phyloP scores from a whole-genome alignment of 2,329 filamentous ascomycete genomes.

The Sporothrix schenckii region DNA sequence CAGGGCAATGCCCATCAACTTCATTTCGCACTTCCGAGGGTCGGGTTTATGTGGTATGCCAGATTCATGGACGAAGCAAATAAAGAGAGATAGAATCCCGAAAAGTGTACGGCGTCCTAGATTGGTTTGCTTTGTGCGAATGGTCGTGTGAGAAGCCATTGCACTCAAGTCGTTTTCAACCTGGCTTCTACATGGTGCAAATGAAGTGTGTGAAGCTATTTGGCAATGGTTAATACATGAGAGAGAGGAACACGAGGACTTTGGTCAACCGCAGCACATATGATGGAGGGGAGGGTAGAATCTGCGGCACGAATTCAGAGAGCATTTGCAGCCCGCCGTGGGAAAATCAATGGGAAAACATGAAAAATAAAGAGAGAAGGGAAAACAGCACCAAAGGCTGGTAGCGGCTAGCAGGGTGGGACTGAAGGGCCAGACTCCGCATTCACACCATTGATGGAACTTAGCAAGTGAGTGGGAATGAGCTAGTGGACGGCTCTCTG shows the following conservation, averaged over 20 bases:
- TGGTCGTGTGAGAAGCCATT: constrained; percentile 1
- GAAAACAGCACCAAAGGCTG: neutral
- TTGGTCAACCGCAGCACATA: neutral
- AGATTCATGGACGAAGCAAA: no score
- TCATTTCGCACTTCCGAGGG: no score
- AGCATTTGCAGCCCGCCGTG: no score
- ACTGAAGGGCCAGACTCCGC: constrained; percentile 10
- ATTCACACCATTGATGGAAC: constrained; percentile 20
- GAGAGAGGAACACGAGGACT: neutral
- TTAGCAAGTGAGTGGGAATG: neutral
- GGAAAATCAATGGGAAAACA: neutral
- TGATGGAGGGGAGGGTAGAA: neutral
- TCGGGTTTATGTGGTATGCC: no score
- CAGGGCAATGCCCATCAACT: neutral
- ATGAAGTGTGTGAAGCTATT: neutral
- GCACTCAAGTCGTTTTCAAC: neutral
- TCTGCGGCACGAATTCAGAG: no score
- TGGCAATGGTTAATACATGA: neutral
- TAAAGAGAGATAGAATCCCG: no score
- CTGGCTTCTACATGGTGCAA: no score
- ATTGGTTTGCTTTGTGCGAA: neutral
- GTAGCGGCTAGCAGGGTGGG: constrained; percentile 9
- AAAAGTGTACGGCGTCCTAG: no score
- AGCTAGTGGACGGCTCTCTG: constrained; percentile 30
- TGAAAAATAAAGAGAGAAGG: constrained; percentile 1